phyloP scores from a whole-genome alignment of 163 green algal species.

The Prototheca cutis region DNA sequence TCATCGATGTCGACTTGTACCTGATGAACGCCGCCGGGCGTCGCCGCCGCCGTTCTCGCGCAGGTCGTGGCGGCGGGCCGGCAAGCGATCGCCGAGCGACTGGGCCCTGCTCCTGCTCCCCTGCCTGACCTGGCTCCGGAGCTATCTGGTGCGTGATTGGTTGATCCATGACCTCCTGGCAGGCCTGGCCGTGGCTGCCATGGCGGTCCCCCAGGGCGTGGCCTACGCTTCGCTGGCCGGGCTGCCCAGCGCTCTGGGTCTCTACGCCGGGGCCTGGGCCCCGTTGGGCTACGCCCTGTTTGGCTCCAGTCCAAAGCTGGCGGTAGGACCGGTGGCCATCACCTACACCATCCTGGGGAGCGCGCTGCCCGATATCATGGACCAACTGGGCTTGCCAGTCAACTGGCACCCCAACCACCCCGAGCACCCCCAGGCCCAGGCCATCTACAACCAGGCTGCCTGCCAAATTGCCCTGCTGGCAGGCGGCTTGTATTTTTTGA shows the following conservation, averaged over 20 bases:
- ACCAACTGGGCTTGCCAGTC: neutral
- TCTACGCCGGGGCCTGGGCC: conserved; percentile 62
- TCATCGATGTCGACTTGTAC: no score
- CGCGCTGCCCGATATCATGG: conserved; percentile 34
- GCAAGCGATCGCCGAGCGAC: no score
- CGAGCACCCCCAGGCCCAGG: conserved; percentile 16
- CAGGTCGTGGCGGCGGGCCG: no score
- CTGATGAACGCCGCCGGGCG: no score
- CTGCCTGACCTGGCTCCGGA: conserved; percentile 39
- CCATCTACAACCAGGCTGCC: conserved; percentile 30
- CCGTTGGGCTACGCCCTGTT: conserved; percentile 61
- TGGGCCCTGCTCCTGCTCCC: conserved; percentile 34
- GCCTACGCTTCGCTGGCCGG: conserved; percentile 28
- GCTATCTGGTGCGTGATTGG: conserved; percentile 32
- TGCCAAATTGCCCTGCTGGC: conserved; percentile 59
- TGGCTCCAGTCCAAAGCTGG: conserved; percentile 59
- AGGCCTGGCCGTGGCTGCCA: conserved; percentile 33
- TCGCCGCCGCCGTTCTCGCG: no score
- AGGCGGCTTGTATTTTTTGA: conserved; percentile 42
- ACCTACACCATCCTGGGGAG: conserved; percentile 57
- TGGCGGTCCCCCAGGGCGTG: conserved; percentile 42
- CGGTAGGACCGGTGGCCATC: conserved; percentile 76
- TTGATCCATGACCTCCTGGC: conserved; percentile 38
- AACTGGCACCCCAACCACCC: conserved; percentile 26
- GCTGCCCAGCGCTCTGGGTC: conserved; percentile 32